Evolutionary conservation across 2,329 filamentous ascomycete genomes (phyloP), one percentile per base, ranked within the genome.

Genomic region (Apiospora phragmitis): DNA sequence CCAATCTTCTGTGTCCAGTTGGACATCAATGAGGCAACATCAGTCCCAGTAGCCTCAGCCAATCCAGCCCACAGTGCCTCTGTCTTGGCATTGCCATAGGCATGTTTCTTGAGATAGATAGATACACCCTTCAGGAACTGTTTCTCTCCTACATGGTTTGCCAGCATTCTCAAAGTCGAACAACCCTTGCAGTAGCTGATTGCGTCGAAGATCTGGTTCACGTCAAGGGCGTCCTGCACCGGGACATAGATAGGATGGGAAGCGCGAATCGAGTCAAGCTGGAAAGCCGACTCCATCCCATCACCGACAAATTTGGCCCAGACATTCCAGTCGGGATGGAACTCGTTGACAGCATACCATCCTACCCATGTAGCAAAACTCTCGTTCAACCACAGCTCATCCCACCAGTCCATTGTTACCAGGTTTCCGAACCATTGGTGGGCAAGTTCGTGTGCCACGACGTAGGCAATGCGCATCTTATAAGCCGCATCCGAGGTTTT

Each of bases 311-410:
- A 99, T 83, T 98, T 95, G 71, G 93, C 92, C 96, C 96, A 99
- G 42, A 98, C 93, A 77, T 98, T 92, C 95, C 96, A 98, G 75
- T 98, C 95, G 3, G 96, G 96, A 82, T 98, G 94, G 70, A 98
- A 90, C 79, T 97, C 89, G 79, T 98, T 94, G 71, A 95, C 90
- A 12, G 94, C 95, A 72, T 95, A 88, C 95, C 95, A 99, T 68
- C 95, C 96, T 59, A 98, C 95, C 95, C 95, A 98, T 3, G 96
- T 99, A 55, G 96, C 96, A 79, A 99, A 99, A 16, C 95, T 95
- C 82, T 98, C 95, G 78, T 97, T 97, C 68, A 97, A 88, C 94
- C 94, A 97, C 51, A 96, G 88, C 83, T 97, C 93, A 79, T 92
- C 94, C 94, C 93, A 96, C 94, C 94, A 97, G 81, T 97, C 94